Evolutionary conservation across 768 basidiomycete species (phyloP), one percentile per base, ranked within the genome.

Genomic region (Stropharia rugosoannulata): DNA sequence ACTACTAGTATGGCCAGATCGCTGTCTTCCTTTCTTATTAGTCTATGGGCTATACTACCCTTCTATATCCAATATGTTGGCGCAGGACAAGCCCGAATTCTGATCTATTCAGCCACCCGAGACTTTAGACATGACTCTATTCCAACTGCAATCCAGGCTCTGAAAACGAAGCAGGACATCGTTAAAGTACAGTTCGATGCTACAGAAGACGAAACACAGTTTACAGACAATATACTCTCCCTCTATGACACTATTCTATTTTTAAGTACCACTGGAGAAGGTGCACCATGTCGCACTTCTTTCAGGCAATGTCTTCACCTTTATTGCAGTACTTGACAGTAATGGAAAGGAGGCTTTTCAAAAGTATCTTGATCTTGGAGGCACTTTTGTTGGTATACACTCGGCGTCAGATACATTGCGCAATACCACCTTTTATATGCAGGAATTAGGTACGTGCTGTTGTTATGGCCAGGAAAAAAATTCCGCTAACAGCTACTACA

Each of bases 41-140:
- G 9, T n/a, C 40, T 50, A n/a, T 25, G 15, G 18, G 10, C 29
- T 51, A 44, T 32, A n/a, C 41, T 41, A 49, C 29, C 18, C 56
- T 4, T 40, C 9, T 19, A 27, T 51, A 40, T 43, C 22, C 19
- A 45, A 10, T 12, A 44, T 27, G 52, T 46, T 15, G 29, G 48
- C 18, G 54, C 59, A n/a, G 59, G 40, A 29, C 58, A 62, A 5
- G 71, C 77, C 6, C 71, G 72, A n/a, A 62, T 90, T 8, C 73
- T 89, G 35, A 79, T 85, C 15, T 89, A 84, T 60, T 82, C 86
- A 18, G 80, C 80, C 2, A 90, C 86, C 0, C 65, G 69, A 5
- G 80, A 77, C 4, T 92, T 80, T 67, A 74, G 87, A 55, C 90
- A 92, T 62, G 89, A 89, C 57, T 87, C 85, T 3, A 91, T 91